Evolutionary conservation across 2,329 filamentous ascomycete species (phyloP), one percentile per base, ranked within the genome.

Genomic region (Aschersonia sp.): DNA sequence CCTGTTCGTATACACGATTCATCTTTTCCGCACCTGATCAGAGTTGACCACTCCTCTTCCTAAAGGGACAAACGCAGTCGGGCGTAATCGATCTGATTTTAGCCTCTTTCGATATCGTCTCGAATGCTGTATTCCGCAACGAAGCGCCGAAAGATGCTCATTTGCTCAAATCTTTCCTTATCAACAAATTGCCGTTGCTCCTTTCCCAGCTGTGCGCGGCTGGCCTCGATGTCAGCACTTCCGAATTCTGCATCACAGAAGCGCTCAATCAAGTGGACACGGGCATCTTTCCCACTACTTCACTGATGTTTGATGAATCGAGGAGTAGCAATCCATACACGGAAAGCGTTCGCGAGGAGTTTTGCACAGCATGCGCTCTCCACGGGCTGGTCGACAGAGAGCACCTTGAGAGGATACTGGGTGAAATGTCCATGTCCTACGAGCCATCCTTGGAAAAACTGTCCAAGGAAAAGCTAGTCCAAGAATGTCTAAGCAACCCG

Each of bases 321-420:
- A 84, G 66, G 71, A 74, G 68, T 50, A 74, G 69, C 50, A 77
- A 73, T 49, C 72, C 72, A 0, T 74, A 77, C 49, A 78, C 76
- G 0, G 75, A 80, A 49, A 77, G 71, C 42, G 74, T 78, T 7
- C 69, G 76, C 12, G 75, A 79, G 50, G 76, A 96, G 51, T 97
- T 97, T 54, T 77, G 94, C 41, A 92, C 94, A 53, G 82, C 91
- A 1, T 98, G 92, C 60, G 87, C 86, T 48, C 73, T 96, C 40
- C 89, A 97, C 61, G 80, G 82, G 1, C 70, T 98, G n/a, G 81
- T 97, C 30, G 78, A 82, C 0, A 81, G 89, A 53, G 74, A 79
- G 35, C 85, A 83, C 45, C 85, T 95, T 12, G 82, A 91, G 59
- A 77, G 77, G 4, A 75, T 98, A 7, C 68, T 96, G 2, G 89